A percentile compares a stretch with the other conserved stretches of the same genome.
Conservation (phyloP, 345 rosid species). For the Gynandropsis gynandra region DNA sequence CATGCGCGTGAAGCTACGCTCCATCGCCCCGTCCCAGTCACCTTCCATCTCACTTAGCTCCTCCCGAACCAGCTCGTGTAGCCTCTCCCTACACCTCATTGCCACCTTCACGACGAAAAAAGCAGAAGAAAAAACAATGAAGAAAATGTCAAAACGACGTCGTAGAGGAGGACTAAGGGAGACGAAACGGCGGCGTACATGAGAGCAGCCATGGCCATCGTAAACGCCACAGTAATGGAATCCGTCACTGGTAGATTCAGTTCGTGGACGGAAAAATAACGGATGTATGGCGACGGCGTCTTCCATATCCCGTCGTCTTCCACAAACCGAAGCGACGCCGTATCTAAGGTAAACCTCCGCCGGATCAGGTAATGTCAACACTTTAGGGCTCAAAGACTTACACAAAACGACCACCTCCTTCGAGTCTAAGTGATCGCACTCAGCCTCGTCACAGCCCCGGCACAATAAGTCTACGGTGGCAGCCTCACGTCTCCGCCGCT, state of each 20-base stretch:
- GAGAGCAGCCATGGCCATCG: constrained; percentile 81
- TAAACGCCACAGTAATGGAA: constrained; percentile 65
- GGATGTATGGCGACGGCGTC: constrained; percentile 67
- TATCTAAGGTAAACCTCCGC: constrained; percentile 34
- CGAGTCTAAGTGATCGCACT: neutral
- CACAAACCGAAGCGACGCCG: constrained; percentile 75
- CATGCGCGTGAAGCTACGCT: constrained; percentile 62
- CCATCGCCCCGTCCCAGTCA: constrained; percentile 51
- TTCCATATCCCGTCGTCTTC: constrained; percentile 84
- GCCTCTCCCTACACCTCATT: constrained; percentile 48
- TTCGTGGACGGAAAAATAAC: constrained; percentile 25
- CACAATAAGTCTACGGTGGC: neutral
- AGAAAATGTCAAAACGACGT: constrained; percentile 8
- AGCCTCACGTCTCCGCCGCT: constrained; percentile 35
- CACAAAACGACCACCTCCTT: constrained; percentile 24
- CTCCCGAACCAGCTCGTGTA: constrained; percentile 60
- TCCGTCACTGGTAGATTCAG: constrained; percentile 12
- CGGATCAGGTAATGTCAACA: constrained; percentile 24
- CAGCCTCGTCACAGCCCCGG: constrained; percentile 18
- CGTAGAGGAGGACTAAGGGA: neutral
- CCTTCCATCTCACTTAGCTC: constrained; percentile 26
- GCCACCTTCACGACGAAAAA: constrained; percentile 38
- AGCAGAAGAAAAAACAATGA: neutral
- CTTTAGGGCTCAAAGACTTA: constrained; percentile 21
- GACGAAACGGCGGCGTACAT: constrained; percentile 30